These are phyloP conservation scores for Coprinellus aureogranulatus DNA, from an alignment of 768 basidiomycete species.

Conservation along the genomic window DNA sequence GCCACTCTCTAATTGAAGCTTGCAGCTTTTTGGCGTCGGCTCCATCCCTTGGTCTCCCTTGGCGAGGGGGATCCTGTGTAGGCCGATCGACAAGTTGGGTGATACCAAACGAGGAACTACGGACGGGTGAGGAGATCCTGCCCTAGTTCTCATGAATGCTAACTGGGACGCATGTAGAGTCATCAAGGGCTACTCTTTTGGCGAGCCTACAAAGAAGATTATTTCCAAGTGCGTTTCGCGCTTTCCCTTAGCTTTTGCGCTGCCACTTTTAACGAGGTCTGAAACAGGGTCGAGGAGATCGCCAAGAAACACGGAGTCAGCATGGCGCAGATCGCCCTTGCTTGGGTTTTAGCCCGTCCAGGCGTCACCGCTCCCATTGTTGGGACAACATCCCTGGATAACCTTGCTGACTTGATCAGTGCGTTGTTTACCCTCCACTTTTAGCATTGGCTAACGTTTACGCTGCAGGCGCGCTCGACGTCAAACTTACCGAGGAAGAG, in stretches of 20 bases:
- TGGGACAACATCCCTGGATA: conserved; percentile 50
- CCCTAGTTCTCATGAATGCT: neutral
- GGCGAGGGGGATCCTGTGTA: conserved; percentile 48
- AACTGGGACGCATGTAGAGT: conserved; percentile 10
- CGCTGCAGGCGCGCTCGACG: conserved; percentile 37
- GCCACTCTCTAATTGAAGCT: too few species aligned
- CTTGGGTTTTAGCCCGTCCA: conserved; percentile 40
- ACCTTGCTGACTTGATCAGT: conserved; percentile 53
- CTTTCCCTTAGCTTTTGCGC: neutral
- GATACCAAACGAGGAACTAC: conserved; percentile 38
- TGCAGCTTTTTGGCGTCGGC: conserved; percentile 50
- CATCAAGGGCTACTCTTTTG: conserved; percentile 21
- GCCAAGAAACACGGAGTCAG: conserved; percentile 47
- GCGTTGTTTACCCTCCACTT: conserved; percentile 1
- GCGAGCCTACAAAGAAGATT: conserved; percentile 31
- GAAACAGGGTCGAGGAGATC: conserved; percentile 48
- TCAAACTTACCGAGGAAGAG: conserved; percentile 56
- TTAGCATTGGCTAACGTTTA: neutral
- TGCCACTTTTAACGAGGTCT: too few species aligned
- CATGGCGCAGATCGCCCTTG: conserved; percentile 58
- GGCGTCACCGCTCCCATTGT: conserved; percentile 57
- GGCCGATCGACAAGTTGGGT: conserved; percentile 28
- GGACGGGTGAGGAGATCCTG: conserved; percentile 29
- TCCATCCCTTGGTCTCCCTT: conserved; percentile 62
- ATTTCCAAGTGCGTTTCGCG: conserved; percentile 35